A percentile compares a stretch with the other conserved stretches of the same genome.
These are phyloP conservation scores for Geranium brycei DNA, from an alignment of 345 rosid genomes.

Conservation along the genomic window DNA sequence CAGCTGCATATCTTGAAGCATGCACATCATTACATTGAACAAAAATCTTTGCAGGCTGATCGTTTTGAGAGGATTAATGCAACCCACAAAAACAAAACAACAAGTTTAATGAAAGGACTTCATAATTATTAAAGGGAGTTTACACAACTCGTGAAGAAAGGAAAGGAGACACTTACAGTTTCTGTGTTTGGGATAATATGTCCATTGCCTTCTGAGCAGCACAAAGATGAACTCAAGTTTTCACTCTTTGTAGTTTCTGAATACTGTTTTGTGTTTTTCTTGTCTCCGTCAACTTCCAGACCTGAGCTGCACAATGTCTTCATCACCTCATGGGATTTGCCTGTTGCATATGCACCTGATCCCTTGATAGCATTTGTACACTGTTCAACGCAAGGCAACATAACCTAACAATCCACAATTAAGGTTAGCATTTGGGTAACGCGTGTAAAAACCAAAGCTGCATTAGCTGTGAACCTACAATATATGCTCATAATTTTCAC, in stretches of 20 bases:
- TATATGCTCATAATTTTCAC: not conserved
- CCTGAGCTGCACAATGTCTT: not conserved
- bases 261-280: constrained; percentile 4
- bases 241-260: constrained; percentile 10
- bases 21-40: constrained; percentile 6
- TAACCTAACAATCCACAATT: not conserved
- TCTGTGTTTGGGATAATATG: constrained; percentile 6
- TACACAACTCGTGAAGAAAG: not conserved
- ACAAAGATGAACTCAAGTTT: constrained; percentile 9
- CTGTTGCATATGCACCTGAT: not conserved
- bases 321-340: not conserved
- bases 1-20: constrained; percentile 9
- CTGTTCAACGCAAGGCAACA: not conserved
- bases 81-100: not conserved
- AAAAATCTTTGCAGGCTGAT: constrained; percentile 20
- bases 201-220: constrained; percentile 12
- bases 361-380: not conserved
- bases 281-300: constrained; percentile 2
- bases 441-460: not conserved
- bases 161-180: constrained; percentile 14
- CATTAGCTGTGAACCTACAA: not conserved
- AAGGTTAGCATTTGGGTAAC: not conserved
- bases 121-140: not conserved
- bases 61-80: constrained; percentile 9
- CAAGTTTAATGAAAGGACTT: not conserved